Evolutionary conservation across 225 moss, liverwort and hornwort species (phyloP), one percentile per base, ranked within the genome.

Genomic region (Bryoerythrophyllum caledonicum): DNA sequence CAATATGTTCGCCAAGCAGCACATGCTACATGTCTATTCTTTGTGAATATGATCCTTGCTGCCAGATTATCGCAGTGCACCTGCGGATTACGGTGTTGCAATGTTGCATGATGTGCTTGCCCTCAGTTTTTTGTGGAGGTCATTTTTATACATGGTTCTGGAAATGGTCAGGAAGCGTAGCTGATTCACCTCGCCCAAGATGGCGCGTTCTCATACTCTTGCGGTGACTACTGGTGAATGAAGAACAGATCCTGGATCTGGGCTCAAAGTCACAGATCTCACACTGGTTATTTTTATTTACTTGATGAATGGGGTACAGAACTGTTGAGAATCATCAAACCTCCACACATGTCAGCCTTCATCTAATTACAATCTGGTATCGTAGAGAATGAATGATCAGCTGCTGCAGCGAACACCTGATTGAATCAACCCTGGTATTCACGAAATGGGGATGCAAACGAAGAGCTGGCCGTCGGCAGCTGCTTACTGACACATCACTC

Each of bases 401-500:
- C 14, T 34, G 44, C 44, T 46, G 41, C 63, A 9, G 6, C n/a
- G 24, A 34, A 15, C 7, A 27, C 12, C 1, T 15, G 14, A 14
- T 44, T 14, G 44, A 49, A 44, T 19, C 56, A 59, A 11, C 25
- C 4, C 34, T 32, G 5, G 32, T 32, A 32, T 32, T n/a, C n/a
- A n/a, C n/a, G 32, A 32, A 32, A 32, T 32, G 32, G 32, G 32
- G 32, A 32, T 32, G 32, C 3, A 32, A 32, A 70, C 24, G 38
- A 40, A 26, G 38, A 56, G 40, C 57, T 25, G 13, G 34, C 34
- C 16, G 20, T 35, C 12, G 17, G 4, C 70, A 26, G 32, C 4
- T 71, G 75, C 32, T 32, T 32, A 81, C 72, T 28, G 81, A n/a
- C 82, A 82, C 68, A 82, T 73, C 27, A 57, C 24, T 14, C 82